Conservation (phyloP, 2,329 filamentous ascomycete genomes). For the Leptographium galeiforme region DNA sequence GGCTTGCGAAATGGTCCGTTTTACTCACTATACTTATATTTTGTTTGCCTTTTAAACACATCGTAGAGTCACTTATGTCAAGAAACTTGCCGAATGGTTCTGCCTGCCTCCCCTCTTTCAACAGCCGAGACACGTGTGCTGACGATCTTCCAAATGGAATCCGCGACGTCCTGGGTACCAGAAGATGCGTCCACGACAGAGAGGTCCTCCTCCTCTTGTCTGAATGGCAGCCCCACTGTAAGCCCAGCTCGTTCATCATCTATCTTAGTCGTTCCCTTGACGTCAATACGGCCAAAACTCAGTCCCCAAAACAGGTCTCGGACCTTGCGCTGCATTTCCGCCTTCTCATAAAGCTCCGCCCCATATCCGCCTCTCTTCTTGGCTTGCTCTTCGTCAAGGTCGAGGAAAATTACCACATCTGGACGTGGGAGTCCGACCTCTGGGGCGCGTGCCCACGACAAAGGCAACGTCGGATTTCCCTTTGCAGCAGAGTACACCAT, state of each 20-base stretch:
- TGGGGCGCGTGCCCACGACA: constrained; percentile 72
- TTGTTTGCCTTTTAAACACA: too few species aligned
- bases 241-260: constrained; percentile 5
- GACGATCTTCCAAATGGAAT: constrained; percentile 41
- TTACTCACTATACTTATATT: too few species aligned
- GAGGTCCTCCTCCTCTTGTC: constrained; percentile 39
- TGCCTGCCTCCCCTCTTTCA: constrained; percentile 34
- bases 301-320: constrained; percentile 56
- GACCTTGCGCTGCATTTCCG: constrained; percentile 69
- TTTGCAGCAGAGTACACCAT: constrained; percentile 91
- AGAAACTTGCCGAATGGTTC: constrained; percentile 28
- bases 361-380: constrained; percentile 75
- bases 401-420: constrained; percentile 78
- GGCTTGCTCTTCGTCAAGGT: constrained; percentile 62
- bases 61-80: constrained; percentile 8
- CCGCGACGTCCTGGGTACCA: constrained; percentile 41
- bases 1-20: too few species aligned
- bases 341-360: constrained; percentile 75
- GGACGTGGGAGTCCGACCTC: constrained; percentile 80
- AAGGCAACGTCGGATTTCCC: constrained; percentile 50
- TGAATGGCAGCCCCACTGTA: constrained; percentile 21
- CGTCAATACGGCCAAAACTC: constrained; percentile 3
- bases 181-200: constrained; percentile 40
- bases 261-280: constrained; percentile 8
- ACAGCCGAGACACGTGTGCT: constrained; percentile 32